Evolutionary conservation across 2,329 filamentous ascomycete genomes (phyloP), one percentile per base, ranked within the genome.

Genomic region (Fusarium succisae): DNA sequence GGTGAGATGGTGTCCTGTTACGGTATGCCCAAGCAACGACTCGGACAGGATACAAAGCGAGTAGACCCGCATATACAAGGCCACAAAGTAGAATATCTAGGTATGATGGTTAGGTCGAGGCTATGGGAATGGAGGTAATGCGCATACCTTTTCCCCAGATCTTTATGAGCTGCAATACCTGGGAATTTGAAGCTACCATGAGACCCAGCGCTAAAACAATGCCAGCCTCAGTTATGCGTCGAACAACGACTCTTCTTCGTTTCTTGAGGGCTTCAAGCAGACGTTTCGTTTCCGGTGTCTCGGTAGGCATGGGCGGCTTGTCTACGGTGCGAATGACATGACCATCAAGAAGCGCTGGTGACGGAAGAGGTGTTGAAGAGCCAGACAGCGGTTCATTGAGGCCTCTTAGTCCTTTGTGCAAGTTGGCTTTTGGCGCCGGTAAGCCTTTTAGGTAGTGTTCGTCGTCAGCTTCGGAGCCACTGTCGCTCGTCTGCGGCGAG

Each of bases 401-500:
- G 66, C 89, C 91, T 68, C 92, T 89, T 55, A 98, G 82, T 13
- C 95, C 95, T 83, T 98, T 98, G 80, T 93, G 92, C 38, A 90
- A 87, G 69, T 91, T 89, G 14, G 88, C 76, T n/a, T 88, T 92
- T 5, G 95, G 93, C 6, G 95, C 94, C 3, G 96, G 95, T 28
- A 98, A 84, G 1, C 95, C 93, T 81, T 93, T 96, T 64, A 98
- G 86, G 76, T 96, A 92, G 72, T 95, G 93, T 82, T 98, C 96
- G 84, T 98, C 96, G 78, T 98, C 96, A 44, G 96, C 96, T 81
- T 98, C 96, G 24, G 95, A 97, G 30, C 96, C 96, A 81, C 95
- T 98, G 76, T 98, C 95, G 81, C 94, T 98, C 17, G 89, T 90
- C 5, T 91, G 88, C 3, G 88, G 86, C 9, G 89, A 90, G 58